Percentiles rank a stretch among this genome's conserved stretches.
Evolutionary conservation across 2,329 filamentous ascomycete genomes (phyloP).

Genomic region (Stagonosporopsis vannaccii): DNA sequence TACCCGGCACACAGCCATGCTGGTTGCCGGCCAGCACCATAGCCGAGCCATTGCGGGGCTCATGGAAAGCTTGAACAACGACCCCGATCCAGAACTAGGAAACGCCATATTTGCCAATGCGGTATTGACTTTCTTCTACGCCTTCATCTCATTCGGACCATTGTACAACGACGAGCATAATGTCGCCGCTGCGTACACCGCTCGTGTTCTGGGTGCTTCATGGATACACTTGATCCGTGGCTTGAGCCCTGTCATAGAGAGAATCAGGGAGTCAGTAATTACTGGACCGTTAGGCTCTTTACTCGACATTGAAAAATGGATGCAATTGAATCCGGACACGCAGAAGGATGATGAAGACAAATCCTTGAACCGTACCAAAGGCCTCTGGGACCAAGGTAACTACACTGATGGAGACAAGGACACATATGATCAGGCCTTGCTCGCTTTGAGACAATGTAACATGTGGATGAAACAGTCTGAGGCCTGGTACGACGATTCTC

Average conservation of each 20-base stretch:
- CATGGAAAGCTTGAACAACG: conserved; percentile 9
- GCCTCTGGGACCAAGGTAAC: conserved; percentile 20
- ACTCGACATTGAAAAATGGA: conserved; percentile 23
- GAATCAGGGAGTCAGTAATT: conserved; percentile 15
- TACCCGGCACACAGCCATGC: conserved; percentile 13
- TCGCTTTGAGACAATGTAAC: conserved; percentile 18
- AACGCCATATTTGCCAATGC: conserved; percentile 26
- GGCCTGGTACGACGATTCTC: neutral
- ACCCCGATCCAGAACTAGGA: neutral
- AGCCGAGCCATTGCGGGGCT: conserved; percentile 21
- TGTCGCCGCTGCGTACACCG: conserved; percentile 3
- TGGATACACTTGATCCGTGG: conserved; percentile 33
- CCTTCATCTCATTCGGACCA: conserved; percentile 28
- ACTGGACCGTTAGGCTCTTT: conserved; percentile 23
- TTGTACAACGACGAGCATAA: conserved; percentile 17
- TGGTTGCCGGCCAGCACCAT: conserved; percentile 22
- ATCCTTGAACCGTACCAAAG: conserved; percentile 6
- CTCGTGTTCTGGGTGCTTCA: conserved; percentile 26
- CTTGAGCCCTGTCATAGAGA: conserved; percentile 15
- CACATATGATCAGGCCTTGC: conserved; percentile 19
- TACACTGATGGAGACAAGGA: conserved; percentile 10
- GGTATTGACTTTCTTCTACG: conserved; percentile 16
- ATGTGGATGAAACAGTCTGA: conserved; percentile 24
- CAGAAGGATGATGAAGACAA: conserved; percentile 15
- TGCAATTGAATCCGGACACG: conserved; percentile 17